phyloP scores from a whole-genome alignment of 108 stramenopile genomes.

The Fragilaria radians region DNA sequence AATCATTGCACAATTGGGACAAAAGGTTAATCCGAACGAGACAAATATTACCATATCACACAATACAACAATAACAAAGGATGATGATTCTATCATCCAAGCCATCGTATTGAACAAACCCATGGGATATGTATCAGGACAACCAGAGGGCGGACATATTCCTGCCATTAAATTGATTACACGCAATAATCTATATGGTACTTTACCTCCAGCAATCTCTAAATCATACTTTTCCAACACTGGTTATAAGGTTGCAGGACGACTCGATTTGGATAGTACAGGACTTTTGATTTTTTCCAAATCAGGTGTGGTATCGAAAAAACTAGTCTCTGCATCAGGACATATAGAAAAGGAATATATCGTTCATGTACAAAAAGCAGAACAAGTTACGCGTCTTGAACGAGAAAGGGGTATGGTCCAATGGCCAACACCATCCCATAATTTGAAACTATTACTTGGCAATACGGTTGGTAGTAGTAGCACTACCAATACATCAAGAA shows the following conservation, averaged over 20 bases:
- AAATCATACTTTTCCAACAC: background rate
- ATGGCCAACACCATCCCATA: conserved; percentile 24
- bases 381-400: conserved; percentile 30
- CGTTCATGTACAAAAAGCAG: conserved; percentile 42
- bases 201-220: background rate
- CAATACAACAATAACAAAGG: too few species aligned
- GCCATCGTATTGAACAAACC: conserved; percentile 80
- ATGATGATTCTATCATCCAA: conserved; percentile 2
- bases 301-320: conserved; percentile 46
- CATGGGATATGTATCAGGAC: conserved; percentile 64
- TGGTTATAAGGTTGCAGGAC: conserved; percentile 64
- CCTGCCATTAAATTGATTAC: conserved; percentile 60
- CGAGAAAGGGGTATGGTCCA: conserved; percentile 24
- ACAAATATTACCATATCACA: conserved; percentile 19
- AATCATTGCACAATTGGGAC: conserved; percentile 25
- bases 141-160: conserved; percentile 46
- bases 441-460: conserved; percentile 35
- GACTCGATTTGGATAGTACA: conserved; percentile 64
- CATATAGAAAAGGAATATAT: conserved; percentile 74
- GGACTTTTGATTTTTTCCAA: conserved; percentile 69
- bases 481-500: too few species aligned
- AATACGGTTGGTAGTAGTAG: conserved; percentile 33
- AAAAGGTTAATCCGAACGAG: conserved; percentile 34
- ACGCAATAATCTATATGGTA: conserved; percentile 14
- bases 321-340: conserved; percentile 34